Percentiles rank a stretch among this genome's conserved stretches.
Evolutionary conservation across 2,329 filamentous ascomycete genomes (phyloP).

Genomic region (Lachnellula hyalina): DNA sequence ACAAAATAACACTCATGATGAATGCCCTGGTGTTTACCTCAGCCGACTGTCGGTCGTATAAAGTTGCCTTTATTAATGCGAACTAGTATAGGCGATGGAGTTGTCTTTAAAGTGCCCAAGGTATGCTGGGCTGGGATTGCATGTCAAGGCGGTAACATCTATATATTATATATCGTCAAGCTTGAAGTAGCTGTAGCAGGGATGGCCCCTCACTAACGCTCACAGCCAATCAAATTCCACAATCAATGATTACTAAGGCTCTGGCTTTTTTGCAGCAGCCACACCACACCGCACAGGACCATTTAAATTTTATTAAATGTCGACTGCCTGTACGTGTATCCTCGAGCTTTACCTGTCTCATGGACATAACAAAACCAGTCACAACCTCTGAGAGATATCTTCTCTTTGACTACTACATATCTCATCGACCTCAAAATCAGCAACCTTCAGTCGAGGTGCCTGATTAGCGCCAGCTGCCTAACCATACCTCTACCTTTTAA

Average conservation of each 20-base stretch:
- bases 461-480: neutral
- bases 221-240: neutral
- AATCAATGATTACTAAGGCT: neutral
- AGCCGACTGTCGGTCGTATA: neutral
- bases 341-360: too few relatives aligned
- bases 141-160: neutral
- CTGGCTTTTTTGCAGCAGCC: neutral
- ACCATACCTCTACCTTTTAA: conserved; percentile 5
- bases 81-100: neutral
- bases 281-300: too few relatives aligned
- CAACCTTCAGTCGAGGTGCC: neutral
- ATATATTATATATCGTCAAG: neutral
- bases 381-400: too few relatives aligned
- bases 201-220: neutral
- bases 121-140: neutral
- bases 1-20: conserved; percentile 24
- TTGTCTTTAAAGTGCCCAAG: neutral
- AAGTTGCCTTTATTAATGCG: neutral
- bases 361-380: too few relatives aligned
- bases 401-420: too few relatives aligned
- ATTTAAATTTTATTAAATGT: too few relatives aligned
- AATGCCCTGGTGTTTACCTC: neutral
- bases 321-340: too few relatives aligned
- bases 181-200: neutral
- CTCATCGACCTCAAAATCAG: too few relatives aligned